These are phyloP conservation scores for Rhizophora mangle DNA, from an alignment of 345 rosid species.

Conservation along the genomic window DNA sequence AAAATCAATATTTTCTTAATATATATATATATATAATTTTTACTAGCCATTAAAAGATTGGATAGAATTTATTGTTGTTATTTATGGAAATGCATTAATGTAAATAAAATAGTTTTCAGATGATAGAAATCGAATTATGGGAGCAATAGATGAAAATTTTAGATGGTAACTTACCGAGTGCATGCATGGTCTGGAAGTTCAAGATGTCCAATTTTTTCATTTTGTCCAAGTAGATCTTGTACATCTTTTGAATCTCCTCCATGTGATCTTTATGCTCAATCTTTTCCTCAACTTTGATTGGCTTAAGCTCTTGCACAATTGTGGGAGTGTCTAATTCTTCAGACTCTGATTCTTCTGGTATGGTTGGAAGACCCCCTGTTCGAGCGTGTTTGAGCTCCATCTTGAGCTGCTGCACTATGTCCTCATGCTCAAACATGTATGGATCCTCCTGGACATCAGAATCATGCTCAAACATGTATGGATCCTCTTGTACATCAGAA, in stretches of 20 bases:
- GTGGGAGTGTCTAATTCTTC: conserved; percentile 22
- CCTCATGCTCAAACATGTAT: conserved; percentile 50
- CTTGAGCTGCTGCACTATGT: conserved; percentile 56
- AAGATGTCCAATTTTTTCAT: conserved; percentile 70
- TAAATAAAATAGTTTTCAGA: too few relatives aligned
- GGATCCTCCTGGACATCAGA: conserved; percentile 30
- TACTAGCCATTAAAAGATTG: too few relatives aligned
- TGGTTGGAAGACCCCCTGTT: conserved; percentile 78
- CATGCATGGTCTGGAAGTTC: conserved; percentile 71
- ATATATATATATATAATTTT: too few relatives aligned
- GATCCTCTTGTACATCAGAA: conserved; percentile 30
- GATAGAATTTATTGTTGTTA: too few relatives aligned
- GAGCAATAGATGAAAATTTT: too few relatives aligned
- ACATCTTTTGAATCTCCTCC: conserved; percentile 55
- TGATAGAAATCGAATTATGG: too few relatives aligned
- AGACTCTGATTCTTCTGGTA: conserved; percentile 65
- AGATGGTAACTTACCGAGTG: conserved; percentile 44
- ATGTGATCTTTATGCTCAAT: conserved; percentile 45
- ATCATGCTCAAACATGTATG: conserved; percentile 42
- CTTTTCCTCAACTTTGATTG: conserved; percentile 50
- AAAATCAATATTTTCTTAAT: too few relatives aligned
- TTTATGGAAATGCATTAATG: too few relatives aligned
- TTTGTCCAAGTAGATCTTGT: conserved; percentile 61
- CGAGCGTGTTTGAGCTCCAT: conserved; percentile 55
- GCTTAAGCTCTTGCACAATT: conserved; percentile 43